Conservation (phyloP, 345 rosid genomes). For the Dimocarpus longan region DNA sequence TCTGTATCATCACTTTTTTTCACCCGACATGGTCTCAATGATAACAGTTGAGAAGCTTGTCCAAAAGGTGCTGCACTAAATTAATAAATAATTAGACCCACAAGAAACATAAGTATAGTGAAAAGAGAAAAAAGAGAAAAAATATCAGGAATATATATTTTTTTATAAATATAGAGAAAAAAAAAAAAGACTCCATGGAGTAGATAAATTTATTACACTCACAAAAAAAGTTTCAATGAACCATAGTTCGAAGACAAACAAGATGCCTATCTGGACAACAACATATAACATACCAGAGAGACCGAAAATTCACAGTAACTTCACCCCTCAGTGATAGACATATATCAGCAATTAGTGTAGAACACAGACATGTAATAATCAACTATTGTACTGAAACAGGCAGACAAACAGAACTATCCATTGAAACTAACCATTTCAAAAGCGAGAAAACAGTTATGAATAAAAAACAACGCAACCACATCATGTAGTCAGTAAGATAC, state of each 20-base stretch:
- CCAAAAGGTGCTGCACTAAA: conserved; percentile 38
- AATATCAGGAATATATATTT: background rate
- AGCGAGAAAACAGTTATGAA: background rate
- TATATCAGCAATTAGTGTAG: background rate
- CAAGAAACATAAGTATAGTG: background rate
- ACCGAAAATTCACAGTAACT: background rate
- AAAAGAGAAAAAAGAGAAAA: conserved; percentile 11
- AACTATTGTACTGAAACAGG: background rate
- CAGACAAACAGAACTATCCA: background rate
- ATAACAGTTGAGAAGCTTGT: conserved; percentile 27
- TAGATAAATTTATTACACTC: background rate
- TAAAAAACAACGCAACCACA: background rate
- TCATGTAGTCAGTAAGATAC: background rate
- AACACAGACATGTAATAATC: background rate
- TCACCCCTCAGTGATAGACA: background rate
- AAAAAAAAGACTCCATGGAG: background rate
- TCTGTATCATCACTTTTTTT: conserved; percentile 52
- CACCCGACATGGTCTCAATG: conserved; percentile 46
- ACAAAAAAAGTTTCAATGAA: background rate
- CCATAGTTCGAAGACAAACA: background rate
- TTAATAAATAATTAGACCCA: conserved; percentile 21
- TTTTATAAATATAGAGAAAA: too few relatives aligned
- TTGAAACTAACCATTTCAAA: background rate
- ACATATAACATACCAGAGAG: background rate
- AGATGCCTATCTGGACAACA: background rate